Evolutionary conservation across 768 basidiomycete species (phyloP).

Genomic region (Dioszegia hungarica): DNA sequence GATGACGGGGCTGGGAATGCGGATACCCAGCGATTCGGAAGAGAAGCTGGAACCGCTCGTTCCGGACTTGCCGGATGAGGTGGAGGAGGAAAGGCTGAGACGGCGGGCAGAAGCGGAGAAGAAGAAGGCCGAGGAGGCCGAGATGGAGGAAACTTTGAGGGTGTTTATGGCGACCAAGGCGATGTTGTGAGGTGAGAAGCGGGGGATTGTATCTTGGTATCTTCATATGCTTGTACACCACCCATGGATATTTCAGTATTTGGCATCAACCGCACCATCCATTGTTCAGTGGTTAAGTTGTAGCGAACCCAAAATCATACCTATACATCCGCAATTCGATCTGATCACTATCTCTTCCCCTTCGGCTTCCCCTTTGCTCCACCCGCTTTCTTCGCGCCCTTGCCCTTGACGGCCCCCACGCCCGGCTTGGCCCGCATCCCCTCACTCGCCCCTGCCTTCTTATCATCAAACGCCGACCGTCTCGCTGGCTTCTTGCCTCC

Average conservation of each 20-base stretch:
- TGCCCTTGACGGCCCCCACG: slow-evolving; percentile 32
- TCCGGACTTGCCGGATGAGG: slow-evolving; percentile 6
- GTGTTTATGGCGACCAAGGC: slow-evolving; percentile 2
- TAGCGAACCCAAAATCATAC: too few relatives aligned
- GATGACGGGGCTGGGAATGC: not conserved
- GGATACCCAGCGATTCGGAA: not conserved
- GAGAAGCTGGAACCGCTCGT: not conserved
- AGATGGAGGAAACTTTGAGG: not conserved
- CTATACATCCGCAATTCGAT: too few relatives aligned
- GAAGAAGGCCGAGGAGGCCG: not conserved
- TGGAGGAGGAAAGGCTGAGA: not conserved
- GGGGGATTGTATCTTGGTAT: not conserved
- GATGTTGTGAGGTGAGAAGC: not conserved
- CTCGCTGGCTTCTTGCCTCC: slow-evolving; percentile 13
- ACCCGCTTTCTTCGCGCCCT: slow-evolving; percentile 15
- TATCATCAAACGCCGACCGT: slow-evolving; percentile 35
- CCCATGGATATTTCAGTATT: too few relatives aligned
- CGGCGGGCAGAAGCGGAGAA: not conserved
- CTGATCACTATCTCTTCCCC: slow-evolving; percentile 13
- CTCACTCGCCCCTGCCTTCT: slow-evolving; percentile 13
- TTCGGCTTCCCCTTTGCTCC: slow-evolving; percentile 21
- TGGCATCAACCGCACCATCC: too few relatives aligned
- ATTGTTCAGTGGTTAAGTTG: too few relatives aligned
- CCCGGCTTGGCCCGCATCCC: slow-evolving; percentile 37
- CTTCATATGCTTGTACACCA: too few relatives aligned